phyloP scores from a whole-genome alignment of 352 stramenopile species.

The Phytophthora quininea region DNA sequence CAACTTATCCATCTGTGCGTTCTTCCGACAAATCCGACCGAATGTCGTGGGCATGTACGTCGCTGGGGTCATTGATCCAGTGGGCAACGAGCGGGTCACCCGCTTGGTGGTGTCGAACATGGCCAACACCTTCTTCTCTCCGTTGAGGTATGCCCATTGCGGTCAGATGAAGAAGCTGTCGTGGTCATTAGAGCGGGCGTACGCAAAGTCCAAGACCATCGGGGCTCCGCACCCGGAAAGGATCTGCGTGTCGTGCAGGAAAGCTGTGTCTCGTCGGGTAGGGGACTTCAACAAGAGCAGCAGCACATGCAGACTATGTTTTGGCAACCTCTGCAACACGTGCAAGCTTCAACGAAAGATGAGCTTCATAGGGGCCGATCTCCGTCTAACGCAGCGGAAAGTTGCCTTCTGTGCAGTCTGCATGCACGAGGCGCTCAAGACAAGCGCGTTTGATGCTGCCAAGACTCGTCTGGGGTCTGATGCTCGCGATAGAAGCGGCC shows the following conservation, averaged over 20 bases:
- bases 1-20: conserved; percentile 44
- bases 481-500: neutral
- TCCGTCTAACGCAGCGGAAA: conserved; percentile 22
- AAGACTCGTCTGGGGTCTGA: conserved; percentile 19
- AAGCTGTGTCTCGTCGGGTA: conserved; percentile 11
- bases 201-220: conserved; percentile 18
- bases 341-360: conserved; percentile 30
- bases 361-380: conserved; percentile 24
- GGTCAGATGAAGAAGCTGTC: conserved; percentile 40
- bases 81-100: conserved; percentile 26
- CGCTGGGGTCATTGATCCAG: conserved; percentile 30
- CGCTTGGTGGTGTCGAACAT: conserved; percentile 23
- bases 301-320: conserved; percentile 26
- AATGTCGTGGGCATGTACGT: conserved; percentile 52
- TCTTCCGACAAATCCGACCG: conserved; percentile 51
- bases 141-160: conserved; percentile 31
- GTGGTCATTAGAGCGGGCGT: conserved; percentile 24
- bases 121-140: conserved; percentile 17
- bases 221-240: conserved; percentile 23
- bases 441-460: conserved; percentile 8
- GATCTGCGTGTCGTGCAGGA: conserved; percentile 26
- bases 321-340: conserved; percentile 18
- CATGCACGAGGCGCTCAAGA: conserved; percentile 17
- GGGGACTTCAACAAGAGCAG: conserved; percentile 19
- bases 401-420: conserved; percentile 37